Percentiles rank a stretch among this genome's conserved stretches.
Conservation (phyloP, 1,139 yeast species). For the Nematodospora anomalae region DNA sequence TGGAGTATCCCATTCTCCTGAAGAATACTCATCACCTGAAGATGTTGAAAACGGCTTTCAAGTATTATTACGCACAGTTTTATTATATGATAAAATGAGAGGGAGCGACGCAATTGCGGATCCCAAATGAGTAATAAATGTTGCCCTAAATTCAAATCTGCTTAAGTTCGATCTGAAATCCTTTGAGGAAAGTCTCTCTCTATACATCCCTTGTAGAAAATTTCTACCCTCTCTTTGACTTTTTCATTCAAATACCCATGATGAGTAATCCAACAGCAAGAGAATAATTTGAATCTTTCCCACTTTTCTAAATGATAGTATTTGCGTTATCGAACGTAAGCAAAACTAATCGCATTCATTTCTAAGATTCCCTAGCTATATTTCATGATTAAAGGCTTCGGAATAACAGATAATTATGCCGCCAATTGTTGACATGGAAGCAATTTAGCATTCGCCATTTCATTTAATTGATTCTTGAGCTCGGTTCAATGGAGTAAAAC, state of each 20-base stretch:
- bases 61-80: conserved; percentile 58
- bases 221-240: background rate
- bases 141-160: conserved; percentile 3
- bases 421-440: conserved; percentile 60
- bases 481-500: conserved; percentile 60
- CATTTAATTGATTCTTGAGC: conserved; percentile 53
- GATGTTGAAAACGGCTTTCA: conserved; percentile 60
- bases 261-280: conserved; percentile 12
- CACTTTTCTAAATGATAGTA: conserved; percentile 50
- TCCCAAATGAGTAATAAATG: background rate
- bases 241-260: too few relatives aligned
- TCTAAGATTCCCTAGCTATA: conserved; percentile 64
- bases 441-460: conserved; percentile 56
- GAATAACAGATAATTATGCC: conserved; percentile 50
- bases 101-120: conserved; percentile 1
- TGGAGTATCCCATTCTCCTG: conserved; percentile 71
- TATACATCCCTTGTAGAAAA: background rate
- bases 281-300: conserved; percentile 42
- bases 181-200: background rate
- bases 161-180: background rate
- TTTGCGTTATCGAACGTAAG: conserved; percentile 49
- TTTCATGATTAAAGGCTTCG: conserved; percentile 61
- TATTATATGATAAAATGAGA: conserved; percentile 47
- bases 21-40: conserved; percentile 63
- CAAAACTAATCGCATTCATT: conserved; percentile 65